Evolutionary conservation across 139 green algal genomes (phyloP).

Genomic region (Edaphochlamys debaryana): DNA sequence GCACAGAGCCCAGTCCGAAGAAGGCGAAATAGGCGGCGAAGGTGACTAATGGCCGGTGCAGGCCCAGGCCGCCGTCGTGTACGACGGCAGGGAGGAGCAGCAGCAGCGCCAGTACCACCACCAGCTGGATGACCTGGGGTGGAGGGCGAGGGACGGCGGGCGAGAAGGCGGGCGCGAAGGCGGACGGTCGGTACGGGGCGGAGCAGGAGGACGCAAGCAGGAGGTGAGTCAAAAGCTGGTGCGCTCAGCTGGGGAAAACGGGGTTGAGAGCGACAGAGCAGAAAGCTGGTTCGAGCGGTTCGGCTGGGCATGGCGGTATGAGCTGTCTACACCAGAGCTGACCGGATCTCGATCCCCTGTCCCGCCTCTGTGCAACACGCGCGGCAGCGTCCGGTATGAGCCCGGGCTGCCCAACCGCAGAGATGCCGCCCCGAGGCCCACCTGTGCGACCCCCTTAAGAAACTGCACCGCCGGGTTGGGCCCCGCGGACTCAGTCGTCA

Average conservation of each 20-base stretch:
- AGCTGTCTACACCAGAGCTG: too few species aligned
- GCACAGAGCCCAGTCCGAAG: slow-evolving; percentile 61
- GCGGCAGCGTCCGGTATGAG: too few species aligned
- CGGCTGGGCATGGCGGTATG: too few species aligned
- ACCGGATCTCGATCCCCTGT: too few species aligned
- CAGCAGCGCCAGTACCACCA: slow-evolving; percentile 39
- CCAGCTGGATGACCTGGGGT: slow-evolving; percentile 48
- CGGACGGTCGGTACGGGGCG: background rate
- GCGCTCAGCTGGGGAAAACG: too few species aligned
- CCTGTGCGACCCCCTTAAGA: background rate
- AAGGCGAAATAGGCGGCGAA: slow-evolving; percentile 64
- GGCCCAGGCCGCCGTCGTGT: slow-evolving; percentile 36
- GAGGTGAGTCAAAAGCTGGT: too few species aligned
- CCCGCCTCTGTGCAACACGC: too few species aligned
- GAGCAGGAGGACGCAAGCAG: too few species aligned
- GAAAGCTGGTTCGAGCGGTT: too few species aligned
- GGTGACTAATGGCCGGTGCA: slow-evolving; percentile 34
- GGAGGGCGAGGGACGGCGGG: background rate
- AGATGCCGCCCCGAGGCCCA: too few species aligned
- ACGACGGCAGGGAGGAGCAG: slow-evolving; percentile 47
- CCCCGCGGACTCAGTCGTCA: background rate
- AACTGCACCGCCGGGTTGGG: slow-evolving; percentile 9
- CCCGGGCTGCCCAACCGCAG: too few species aligned
- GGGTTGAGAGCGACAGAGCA: too few species aligned
- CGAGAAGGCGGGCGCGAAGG: background rate